Base-by-base conservation (phyloP, 1,284 basidiomycete species). In the Cystobasidium slooffiae region DNA sequence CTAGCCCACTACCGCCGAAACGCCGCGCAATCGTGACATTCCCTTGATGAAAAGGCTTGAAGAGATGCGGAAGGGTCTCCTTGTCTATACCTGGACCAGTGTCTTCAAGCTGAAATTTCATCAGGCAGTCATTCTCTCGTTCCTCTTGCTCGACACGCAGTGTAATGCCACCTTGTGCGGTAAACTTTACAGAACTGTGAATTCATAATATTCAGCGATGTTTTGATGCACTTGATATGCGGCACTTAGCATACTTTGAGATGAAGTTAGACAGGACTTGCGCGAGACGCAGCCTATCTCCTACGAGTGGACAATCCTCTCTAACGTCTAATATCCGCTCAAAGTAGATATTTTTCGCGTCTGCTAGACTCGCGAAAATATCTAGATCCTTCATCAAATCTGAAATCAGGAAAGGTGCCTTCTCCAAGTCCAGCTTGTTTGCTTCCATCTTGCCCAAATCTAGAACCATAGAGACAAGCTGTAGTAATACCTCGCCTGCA, bases 381-480 rank as follows among this genome's bases (percentile, higher is more conserved):
- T 80, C 79, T 3, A 79, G 80, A 66, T 82, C 82, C 68, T 78
- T 78, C 47, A 81, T 75, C 18, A 83, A 76, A n/a, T 82, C 80
- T 39, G 79, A 77, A 16, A 83, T 77, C 51, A 77, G 76, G 79
- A 83, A 83, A 0, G 82, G 79, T 10, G 78, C 75, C 63, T 76
- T 76, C 51, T 83, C 82, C 53, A 83, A 77, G 47, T 82, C 82
- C 65, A 83, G 80, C 77, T 82, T 81, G 69, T 82, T 82, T 3
- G 82, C 79, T 76, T 83, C 82, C 63, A 83, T 80, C 75, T 83
- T 83, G 64, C 79, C 79, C 62, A 83, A 80, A 70, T 83, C 82
- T 10, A 79, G 77, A 6, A 79, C 78, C 67, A 77, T 76, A 7
- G 78, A 78, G n/a, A 79, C 74, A 47, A 79, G 69, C 49, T 79